These are phyloP conservation scores for Suillus lakei DNA, from an alignment of 768 basidiomycete genomes.

Conservation along the genomic window DNA sequence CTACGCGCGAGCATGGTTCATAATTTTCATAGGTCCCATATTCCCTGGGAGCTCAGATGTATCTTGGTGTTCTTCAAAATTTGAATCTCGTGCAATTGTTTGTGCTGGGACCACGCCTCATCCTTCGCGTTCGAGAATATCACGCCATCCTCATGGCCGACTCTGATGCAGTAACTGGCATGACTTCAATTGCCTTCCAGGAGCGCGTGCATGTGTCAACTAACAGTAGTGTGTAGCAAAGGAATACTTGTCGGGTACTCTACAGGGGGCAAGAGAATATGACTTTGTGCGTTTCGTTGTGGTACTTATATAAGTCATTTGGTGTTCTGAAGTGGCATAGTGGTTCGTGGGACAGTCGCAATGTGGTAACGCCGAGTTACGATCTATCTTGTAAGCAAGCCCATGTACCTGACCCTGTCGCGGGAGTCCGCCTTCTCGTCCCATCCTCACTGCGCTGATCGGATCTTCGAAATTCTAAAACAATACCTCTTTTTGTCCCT, in stretches of 20 bases:
- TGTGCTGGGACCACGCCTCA: not conserved
- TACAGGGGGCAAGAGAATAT: not conserved
- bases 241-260: not conserved
- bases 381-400: not conserved
- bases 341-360: not conserved
- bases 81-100: not conserved
- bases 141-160: not conserved
- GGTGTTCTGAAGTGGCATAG: not conserved
- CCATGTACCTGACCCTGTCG: not conserved
- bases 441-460: not conserved
- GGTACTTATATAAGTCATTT: not conserved
- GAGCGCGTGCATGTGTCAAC: not conserved
- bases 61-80: not conserved
- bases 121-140: not conserved
- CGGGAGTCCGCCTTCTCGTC: not conserved
- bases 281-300: not conserved
- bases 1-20: not conserved
- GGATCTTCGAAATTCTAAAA: not conserved
- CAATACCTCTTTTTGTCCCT: not conserved
- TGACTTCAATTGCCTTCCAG: not conserved
- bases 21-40: not conserved
- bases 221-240: not conserved
- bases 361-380: not conserved
- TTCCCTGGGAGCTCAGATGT: not conserved
- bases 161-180: not conserved